These are phyloP conservation scores for Aurantiochytrium sp. DNA, from an alignment of 108 stramenopile species.

Conservation along the genomic window DNA sequence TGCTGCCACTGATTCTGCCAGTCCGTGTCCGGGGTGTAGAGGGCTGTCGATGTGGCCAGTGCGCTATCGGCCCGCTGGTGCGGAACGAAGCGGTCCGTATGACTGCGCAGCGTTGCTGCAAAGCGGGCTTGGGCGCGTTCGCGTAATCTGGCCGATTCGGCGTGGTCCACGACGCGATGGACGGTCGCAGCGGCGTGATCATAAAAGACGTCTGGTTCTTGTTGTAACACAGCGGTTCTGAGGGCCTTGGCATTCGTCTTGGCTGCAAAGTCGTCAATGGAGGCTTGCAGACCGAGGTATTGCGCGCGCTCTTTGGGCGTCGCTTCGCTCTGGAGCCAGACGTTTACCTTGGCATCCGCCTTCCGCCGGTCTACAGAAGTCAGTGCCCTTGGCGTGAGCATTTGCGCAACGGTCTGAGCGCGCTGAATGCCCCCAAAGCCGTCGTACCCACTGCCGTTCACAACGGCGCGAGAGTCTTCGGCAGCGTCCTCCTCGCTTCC, in stretches of 20 bases:
- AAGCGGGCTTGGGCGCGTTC: background rate
- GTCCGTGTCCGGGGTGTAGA: background rate
- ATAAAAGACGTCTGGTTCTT: background rate
- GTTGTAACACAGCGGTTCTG: background rate
- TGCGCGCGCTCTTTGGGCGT: background rate
- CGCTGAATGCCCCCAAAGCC: background rate
- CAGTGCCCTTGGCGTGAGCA: background rate
- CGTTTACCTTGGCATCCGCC: background rate
- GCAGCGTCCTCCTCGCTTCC: background rate
- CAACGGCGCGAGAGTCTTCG: background rate
- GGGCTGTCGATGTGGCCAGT: background rate
- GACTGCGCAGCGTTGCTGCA: background rate
- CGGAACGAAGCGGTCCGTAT: background rate
- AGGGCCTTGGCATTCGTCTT: too few species aligned
- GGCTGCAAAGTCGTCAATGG: background rate
- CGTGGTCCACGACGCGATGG: constrained; percentile 24
- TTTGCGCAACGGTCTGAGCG: background rate
- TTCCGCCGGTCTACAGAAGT: background rate
- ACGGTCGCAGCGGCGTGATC: background rate
- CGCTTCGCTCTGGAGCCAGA: background rate
- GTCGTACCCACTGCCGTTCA: constrained; percentile 11
- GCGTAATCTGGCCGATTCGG: background rate
- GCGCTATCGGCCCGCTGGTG: background rate
- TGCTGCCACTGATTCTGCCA: background rate
- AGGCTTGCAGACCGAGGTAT: background rate